Conservation (phyloP, 345 rosid genomes). For the Linum lewisii region DNA sequence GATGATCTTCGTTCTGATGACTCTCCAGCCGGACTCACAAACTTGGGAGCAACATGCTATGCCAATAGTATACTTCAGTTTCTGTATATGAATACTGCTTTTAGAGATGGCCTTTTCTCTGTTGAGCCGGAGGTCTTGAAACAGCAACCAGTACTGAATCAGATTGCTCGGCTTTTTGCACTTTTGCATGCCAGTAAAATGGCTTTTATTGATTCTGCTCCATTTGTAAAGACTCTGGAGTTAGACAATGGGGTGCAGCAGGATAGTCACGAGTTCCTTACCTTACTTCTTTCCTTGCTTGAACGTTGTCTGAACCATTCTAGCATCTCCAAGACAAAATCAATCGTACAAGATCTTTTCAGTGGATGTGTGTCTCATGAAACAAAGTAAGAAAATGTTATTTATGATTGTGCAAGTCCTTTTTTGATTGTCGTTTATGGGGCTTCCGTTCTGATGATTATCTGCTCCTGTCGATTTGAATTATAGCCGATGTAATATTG, state of each 20-base stretch:
- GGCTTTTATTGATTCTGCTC: conserved; percentile 87
- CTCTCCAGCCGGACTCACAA: conserved; percentile 86
- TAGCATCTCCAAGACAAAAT: conserved; percentile 46
- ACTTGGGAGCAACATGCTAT: conserved; percentile 93
- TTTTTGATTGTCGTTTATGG: conserved; percentile 1
- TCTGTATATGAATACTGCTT: conserved; percentile 74
- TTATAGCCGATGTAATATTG: neutral
- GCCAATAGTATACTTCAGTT: conserved; percentile 96
- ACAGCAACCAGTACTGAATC: conserved; percentile 74
- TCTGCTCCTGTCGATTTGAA: neutral
- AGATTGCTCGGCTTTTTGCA: conserved; percentile 79
- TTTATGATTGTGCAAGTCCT: neutral
- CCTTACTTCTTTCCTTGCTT: conserved; percentile 85
- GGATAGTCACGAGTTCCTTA: conserved; percentile 95
- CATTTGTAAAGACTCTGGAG: conserved; percentile 83
- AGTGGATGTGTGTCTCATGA: conserved; percentile 97
- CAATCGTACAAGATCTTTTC: conserved; percentile 89
- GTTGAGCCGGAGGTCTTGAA: conserved; percentile 64
- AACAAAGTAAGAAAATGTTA: conserved; percentile 59
- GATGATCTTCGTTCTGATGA: conserved; percentile 54
- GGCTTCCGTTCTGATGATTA: conserved; percentile 2
- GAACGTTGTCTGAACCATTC: conserved; percentile 75
- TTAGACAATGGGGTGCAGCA: conserved; percentile 93
- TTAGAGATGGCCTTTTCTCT: conserved; percentile 72
- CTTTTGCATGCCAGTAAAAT: conserved; percentile 70